Evolutionary conservation across 2,329 filamentous ascomycete genomes (phyloP).

Genomic region (Rhynchosporium graminicola): DNA sequence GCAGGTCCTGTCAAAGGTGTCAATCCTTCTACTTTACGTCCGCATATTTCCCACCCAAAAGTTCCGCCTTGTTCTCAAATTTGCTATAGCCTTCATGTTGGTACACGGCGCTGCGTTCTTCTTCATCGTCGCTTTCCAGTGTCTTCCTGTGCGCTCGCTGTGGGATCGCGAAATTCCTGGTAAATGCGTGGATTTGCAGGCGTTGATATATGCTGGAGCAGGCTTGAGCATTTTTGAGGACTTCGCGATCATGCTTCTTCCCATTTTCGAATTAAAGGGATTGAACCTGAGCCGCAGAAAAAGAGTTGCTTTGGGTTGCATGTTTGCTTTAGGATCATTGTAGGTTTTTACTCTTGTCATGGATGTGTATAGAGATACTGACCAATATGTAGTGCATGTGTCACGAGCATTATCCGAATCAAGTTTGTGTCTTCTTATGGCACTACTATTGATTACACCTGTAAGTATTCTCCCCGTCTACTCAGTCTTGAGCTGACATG

Average conservation of each 20-base stretch:
- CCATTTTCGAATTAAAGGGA: slow-evolving; percentile 62
- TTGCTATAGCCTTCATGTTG: slow-evolving; percentile 20
- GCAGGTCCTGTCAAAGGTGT: slow-evolving; percentile 22
- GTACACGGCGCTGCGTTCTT: slow-evolving; percentile 22
- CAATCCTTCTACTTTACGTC: slow-evolving; percentile 30
- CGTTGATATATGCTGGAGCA: slow-evolving; percentile 65
- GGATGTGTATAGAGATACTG: slow-evolving; percentile 6
- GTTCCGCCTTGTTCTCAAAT: slow-evolving; percentile 18
- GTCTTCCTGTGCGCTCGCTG: slow-evolving; percentile 28
- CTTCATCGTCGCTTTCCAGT: slow-evolving; percentile 30
- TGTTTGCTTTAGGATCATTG: slow-evolving; percentile 68
- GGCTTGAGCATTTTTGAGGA: slow-evolving; percentile 70
- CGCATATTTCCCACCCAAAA: slow-evolving; percentile 25
- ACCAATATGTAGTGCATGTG: slow-evolving; percentile 47
- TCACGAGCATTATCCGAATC: slow-evolving; percentile 58
- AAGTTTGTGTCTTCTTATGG: slow-evolving; percentile 54
- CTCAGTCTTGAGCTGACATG: not conserved
- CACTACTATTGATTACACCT: slow-evolving; percentile 28
- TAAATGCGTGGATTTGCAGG: slow-evolving; percentile 61
- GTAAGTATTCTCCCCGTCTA: slow-evolving; percentile 20
- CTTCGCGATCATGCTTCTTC: slow-evolving; percentile 64
- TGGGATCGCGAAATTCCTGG: slow-evolving; percentile 27
- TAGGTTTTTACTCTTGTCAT: slow-evolving; percentile 44
- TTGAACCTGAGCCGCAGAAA: slow-evolving; percentile 65
- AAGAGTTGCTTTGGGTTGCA: slow-evolving; percentile 64